These are phyloP conservation scores for Chrysoporthe cubensis DNA, from an alignment of 2,329 filamentous ascomycete genomes.

Conservation along the genomic window DNA sequence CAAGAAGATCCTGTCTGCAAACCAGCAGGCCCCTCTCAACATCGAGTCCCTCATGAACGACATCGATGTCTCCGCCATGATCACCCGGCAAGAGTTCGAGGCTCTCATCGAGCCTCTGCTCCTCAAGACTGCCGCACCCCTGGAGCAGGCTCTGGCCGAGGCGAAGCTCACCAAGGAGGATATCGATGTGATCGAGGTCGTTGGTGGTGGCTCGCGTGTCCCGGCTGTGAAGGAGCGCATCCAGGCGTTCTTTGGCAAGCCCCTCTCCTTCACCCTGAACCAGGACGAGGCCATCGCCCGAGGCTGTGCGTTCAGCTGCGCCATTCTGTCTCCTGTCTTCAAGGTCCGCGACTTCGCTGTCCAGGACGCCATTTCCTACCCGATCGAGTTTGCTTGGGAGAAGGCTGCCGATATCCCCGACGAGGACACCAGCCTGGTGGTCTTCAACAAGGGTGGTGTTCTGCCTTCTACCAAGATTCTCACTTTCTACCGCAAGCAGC, in stretches of 20 bases:
- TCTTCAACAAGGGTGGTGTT: conserved; percentile 96
- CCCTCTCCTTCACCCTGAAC: conserved; percentile 94
- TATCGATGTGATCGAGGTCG: conserved; percentile 90
- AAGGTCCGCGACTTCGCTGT: conserved; percentile 97
- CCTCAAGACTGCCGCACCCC: conserved; percentile 68
- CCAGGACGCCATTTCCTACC: conserved; percentile 97
- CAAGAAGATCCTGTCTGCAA: conserved; percentile 98
- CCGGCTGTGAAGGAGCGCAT: conserved; percentile 90
- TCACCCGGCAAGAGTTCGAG: conserved; percentile 95
- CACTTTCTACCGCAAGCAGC: conserved; percentile 98
- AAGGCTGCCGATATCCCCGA: conserved; percentile 98
- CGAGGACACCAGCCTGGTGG: conserved; percentile 94
- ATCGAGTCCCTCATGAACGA: conserved; percentile 99
- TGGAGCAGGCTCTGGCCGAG: conserved; percentile 93
- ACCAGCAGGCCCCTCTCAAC: conserved; percentile 88
- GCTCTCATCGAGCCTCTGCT: conserved; percentile 85
- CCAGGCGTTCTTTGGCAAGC: conserved; percentile 88
- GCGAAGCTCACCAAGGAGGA: conserved; percentile 90
- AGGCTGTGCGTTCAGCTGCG: conserved; percentile 96
- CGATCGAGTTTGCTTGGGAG: conserved; percentile 98
- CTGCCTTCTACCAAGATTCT: conserved; percentile 99
- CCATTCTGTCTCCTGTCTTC: conserved; percentile 96
- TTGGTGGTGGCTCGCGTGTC: conserved; percentile 93
- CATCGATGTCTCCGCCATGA: conserved; percentile 83
- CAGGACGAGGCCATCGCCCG: conserved; percentile 96